phyloP scores from a whole-genome alignment of 2,329 filamentous ascomycete species.

The Colletotrichum sansevieriae region DNA sequence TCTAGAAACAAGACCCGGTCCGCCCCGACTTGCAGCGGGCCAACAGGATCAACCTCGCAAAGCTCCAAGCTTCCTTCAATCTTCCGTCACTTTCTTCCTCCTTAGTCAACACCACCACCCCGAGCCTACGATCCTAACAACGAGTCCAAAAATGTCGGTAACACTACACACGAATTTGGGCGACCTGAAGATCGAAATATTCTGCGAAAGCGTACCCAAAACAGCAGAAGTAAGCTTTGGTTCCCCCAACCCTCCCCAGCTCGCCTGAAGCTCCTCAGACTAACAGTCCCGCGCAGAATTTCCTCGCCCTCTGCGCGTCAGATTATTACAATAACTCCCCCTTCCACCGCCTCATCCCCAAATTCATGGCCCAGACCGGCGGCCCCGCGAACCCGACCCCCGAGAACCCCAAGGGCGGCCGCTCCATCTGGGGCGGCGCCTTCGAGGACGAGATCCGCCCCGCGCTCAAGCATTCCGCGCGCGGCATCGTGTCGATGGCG shows the following conservation, averaged over 20 bases:
- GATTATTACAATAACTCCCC: conserved; percentile 81
- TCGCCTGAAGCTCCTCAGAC: background rate
- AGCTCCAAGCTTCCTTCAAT: conserved; percentile 27
- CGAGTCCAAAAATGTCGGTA: conserved; percentile 66
- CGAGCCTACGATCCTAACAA: conserved; percentile 4
- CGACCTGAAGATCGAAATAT: conserved; percentile 94
- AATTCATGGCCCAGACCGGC: conserved; percentile 86
- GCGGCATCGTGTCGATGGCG: conserved; percentile 82
- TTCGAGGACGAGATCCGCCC: conserved; percentile 88
- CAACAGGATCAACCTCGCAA: conserved; percentile 17
- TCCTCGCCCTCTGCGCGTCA: conserved; percentile 86
- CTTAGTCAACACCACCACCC: background rate
- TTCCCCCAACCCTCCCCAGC: background rate
- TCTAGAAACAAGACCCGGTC: background rate
- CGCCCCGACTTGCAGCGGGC: background rate
- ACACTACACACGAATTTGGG: conserved; percentile 89
- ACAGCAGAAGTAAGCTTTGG: conserved; percentile 78
- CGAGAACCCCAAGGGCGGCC: conserved; percentile 75
- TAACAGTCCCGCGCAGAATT: conserved; percentile 70
- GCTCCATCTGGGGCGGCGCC: conserved; percentile 78
- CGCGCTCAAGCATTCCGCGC: conserved; percentile 74
- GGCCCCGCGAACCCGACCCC: conserved; percentile 68
- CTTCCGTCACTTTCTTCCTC: background rate
- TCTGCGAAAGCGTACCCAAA: conserved; percentile 94
- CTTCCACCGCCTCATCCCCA: conserved; percentile 84